phyloP scores from a whole-genome alignment of 352 stramenopile genomes.

The Phytopythium sindhum region DNA sequence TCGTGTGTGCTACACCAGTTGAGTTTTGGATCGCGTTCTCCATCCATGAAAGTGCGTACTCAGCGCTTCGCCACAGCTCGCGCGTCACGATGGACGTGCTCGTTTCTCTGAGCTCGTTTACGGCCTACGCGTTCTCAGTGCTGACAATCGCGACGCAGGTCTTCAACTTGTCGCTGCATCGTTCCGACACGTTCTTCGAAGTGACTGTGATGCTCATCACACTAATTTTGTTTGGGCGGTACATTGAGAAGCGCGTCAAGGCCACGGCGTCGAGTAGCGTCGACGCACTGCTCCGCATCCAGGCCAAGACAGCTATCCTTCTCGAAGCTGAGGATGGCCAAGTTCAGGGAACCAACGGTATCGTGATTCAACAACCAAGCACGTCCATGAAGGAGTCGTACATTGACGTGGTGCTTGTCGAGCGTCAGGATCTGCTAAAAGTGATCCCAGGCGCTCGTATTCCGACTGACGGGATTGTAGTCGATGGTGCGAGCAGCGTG shows the following conservation, averaged over 20 bases:
- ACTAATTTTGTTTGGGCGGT: conserved; percentile 69
- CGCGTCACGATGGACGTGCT: conserved; percentile 78
- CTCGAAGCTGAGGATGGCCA: conserved; percentile 36
- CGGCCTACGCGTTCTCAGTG: conserved; percentile 63
- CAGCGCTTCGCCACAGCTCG: conserved; percentile 52
- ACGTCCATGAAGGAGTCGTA: conserved; percentile 44
- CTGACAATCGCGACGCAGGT: conserved; percentile 25
- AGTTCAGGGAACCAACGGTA: neutral
- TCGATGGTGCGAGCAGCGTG: conserved; percentile 58
- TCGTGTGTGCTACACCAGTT: conserved; percentile 66
- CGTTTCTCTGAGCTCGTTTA: conserved; percentile 67
- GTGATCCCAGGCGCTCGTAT: conserved; percentile 65
- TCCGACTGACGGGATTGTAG: conserved; percentile 69
- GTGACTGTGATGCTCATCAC: conserved; percentile 63
- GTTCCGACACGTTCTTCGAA: conserved; percentile 71
- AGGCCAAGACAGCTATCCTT: conserved; percentile 87
- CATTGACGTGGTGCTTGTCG: conserved; percentile 74
- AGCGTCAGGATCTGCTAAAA: conserved; percentile 66
- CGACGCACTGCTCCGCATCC: conserved; percentile 59
- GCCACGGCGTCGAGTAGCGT: conserved; percentile 65
- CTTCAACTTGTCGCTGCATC: conserved; percentile 19
- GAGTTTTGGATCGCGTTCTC: conserved; percentile 54
- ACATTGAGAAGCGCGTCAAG: conserved; percentile 76
- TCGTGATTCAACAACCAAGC: neutral
- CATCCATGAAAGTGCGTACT: conserved; percentile 70